Conservation (phyloP, 2,329 filamentous ascomycete species). For the Paecilomyces formosus region DNA sequence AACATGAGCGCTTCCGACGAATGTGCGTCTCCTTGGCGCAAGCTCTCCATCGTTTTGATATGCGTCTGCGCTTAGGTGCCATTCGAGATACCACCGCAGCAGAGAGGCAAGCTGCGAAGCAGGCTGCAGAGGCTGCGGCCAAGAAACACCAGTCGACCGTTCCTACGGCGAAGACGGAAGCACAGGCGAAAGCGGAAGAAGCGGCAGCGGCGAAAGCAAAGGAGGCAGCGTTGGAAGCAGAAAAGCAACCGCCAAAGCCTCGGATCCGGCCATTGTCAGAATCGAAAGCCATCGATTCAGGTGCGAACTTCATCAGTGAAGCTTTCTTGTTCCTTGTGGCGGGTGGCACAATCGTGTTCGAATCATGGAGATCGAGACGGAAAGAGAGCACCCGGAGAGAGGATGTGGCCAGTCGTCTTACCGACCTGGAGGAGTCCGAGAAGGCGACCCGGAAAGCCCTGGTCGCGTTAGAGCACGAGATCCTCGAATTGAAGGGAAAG, state of each 20-base stretch:
- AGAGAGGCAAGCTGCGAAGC: conserved; percentile 36
- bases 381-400: conserved; percentile 55
- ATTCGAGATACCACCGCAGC: conserved; percentile 53
- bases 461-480: conserved; percentile 39
- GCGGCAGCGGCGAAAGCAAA: conserved; percentile 38
- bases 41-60: conserved; percentile 57
- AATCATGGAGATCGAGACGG: conserved; percentile 53
- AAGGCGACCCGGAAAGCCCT: conserved; percentile 32
- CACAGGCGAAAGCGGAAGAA: conserved; percentile 51
- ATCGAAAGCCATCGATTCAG: conserved; percentile 60
- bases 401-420: conserved; percentile 53
- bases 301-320: conserved; percentile 62
- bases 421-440: conserved; percentile 48
- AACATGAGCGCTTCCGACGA: conserved; percentile 59
- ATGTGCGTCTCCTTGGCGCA: conserved; percentile 58
- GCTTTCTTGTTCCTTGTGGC: conserved; percentile 60
- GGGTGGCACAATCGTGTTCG: conserved; percentile 54
- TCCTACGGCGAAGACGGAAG: conserved; percentile 57
- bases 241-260: conserved; percentile 41
- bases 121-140: conserved; percentile 49
- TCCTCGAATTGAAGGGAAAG: conserved; percentile 34
- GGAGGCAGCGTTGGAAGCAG: conserved; percentile 37
- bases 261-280: conserved; percentile 59
- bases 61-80: conserved; percentile 59
- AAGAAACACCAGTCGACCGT: conserved; percentile 45